Evolutionary conservation across 495 filamentous ascomycete genomes (phyloP).

Genomic region (Xylaria longipes): DNA sequence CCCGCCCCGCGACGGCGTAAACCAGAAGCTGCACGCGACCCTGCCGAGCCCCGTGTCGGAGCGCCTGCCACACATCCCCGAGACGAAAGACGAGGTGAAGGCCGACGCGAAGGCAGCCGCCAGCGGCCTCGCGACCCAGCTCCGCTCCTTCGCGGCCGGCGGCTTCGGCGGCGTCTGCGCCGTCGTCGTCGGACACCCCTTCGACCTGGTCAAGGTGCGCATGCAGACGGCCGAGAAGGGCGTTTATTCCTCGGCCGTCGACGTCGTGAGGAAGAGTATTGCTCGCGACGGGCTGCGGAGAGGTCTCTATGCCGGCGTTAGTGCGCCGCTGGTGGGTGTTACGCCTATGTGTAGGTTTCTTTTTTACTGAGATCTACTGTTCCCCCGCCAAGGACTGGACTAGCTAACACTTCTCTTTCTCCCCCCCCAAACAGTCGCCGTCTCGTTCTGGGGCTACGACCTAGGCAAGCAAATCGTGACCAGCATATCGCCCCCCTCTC

Average conservation of each 20-base stretch:
- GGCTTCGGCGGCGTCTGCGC: slow-evolving; percentile 94
- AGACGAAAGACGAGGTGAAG: slow-evolving; percentile 56
- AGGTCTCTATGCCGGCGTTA: slow-evolving; percentile 96
- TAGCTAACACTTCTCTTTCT: too few relatives aligned
- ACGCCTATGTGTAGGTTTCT: slow-evolving; percentile 93
- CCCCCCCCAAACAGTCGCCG: slow-evolving; percentile 69
- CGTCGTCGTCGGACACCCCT: slow-evolving; percentile 92
- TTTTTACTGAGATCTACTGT: too few relatives aligned
- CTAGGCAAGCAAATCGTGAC: slow-evolving; percentile 88
- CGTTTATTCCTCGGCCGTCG: slow-evolving; percentile 87
- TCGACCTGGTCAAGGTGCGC: slow-evolving; percentile 96
- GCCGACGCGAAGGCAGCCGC: slow-evolving; percentile 55
- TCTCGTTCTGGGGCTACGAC: slow-evolving; percentile 99
- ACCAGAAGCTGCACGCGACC: slow-evolving; percentile 39
- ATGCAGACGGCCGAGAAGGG: slow-evolving; percentile 95
- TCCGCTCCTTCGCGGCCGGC: slow-evolving; percentile 86
- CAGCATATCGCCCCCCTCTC: slow-evolving; percentile 65
- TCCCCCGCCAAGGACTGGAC: too few relatives aligned
- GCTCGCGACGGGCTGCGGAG: slow-evolving; percentile 83
- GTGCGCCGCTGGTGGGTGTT: slow-evolving; percentile 90
- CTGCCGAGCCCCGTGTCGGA: slow-evolving; percentile 46
- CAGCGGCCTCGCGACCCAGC: slow-evolving; percentile 50
- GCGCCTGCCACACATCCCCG: slow-evolving; percentile 55
- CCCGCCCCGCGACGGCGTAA: slow-evolving; percentile 24
- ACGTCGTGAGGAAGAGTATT: slow-evolving; percentile 86